A percentile compares a stretch with the other conserved stretches of the same genome.
Evolutionary conservation across 2,329 filamentous ascomycete genomes (phyloP).

Genomic region (Amauroascus verrucosus): DNA sequence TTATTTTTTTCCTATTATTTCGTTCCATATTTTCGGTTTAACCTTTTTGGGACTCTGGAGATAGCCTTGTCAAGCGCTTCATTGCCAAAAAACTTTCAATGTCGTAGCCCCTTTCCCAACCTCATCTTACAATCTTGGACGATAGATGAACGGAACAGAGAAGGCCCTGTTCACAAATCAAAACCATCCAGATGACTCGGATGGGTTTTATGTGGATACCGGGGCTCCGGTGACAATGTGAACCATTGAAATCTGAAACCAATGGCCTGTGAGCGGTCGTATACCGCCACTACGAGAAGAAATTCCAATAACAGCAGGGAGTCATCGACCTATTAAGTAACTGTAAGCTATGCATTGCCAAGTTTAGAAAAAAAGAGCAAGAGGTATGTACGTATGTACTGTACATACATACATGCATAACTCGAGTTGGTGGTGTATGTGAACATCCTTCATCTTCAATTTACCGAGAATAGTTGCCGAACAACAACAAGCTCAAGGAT

Average conservation of each 20-base stretch:
- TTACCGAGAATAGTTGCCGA: background rate
- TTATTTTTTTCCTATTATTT: background rate
- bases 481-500: background rate
- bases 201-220: background rate
- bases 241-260: slow-evolving; percentile 3
- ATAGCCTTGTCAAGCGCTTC: too few species aligned
- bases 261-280: too few species aligned
- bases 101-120: background rate
- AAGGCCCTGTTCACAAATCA: background rate
- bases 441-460: background rate
- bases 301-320: background rate
- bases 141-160: background rate
- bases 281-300: background rate
- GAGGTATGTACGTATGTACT: background rate
- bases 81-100: too few species aligned
- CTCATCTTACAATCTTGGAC: background rate
- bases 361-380: background rate
- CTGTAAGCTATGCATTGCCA: background rate
- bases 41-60: too few species aligned
- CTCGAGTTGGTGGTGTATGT: too few species aligned
- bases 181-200: background rate
- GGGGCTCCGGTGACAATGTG: background rate
- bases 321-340: background rate
- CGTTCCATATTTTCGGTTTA: too few species aligned
- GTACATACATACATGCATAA: too few species aligned